Conservation (phyloP, 768 basidiomycete species). For the Boletellus sp. region DNA sequence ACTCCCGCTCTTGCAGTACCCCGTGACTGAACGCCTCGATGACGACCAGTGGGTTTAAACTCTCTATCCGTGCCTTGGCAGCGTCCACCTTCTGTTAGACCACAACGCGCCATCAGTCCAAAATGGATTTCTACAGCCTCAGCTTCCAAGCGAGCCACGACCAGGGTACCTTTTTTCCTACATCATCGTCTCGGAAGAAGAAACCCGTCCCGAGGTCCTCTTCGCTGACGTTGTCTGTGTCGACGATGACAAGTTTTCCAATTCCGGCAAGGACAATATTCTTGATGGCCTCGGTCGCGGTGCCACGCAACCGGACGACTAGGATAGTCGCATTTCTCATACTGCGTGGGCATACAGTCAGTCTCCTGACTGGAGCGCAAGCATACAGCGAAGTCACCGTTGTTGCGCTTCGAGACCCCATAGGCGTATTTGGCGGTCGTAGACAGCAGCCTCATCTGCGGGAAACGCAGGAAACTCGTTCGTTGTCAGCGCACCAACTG, state of each 20-base stretch:
- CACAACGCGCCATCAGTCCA: slow-evolving; percentile 23
- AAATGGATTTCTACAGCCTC: slow-evolving; percentile 40
- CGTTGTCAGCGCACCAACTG: background rate
- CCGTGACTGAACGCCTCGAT: slow-evolving; percentile 63
- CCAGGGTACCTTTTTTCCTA: slow-evolving; percentile 73
- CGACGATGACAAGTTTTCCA: slow-evolving; percentile 82
- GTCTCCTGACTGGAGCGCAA: background rate
- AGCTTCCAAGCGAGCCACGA: background rate
- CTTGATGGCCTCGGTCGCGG: slow-evolving; percentile 93
- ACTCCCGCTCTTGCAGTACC: slow-evolving; percentile 45
- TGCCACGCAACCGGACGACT: slow-evolving; percentile 71
- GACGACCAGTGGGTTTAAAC: slow-evolving; percentile 87
- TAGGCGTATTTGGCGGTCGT: slow-evolving; percentile 94
- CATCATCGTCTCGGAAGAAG: slow-evolving; percentile 90
- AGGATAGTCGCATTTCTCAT: slow-evolving; percentile 94
- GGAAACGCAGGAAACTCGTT: background rate
- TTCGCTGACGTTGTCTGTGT: slow-evolving; percentile 67
- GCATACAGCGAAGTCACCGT: slow-evolving; percentile 46
- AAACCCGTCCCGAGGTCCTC: slow-evolving; percentile 92
- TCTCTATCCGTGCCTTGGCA: slow-evolving; percentile 80
- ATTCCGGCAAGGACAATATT: slow-evolving; percentile 97
- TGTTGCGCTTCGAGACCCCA: slow-evolving; percentile 99
- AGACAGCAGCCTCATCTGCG: slow-evolving; percentile 72
- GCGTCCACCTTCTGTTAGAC: slow-evolving; percentile 72
- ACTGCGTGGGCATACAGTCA: slow-evolving; percentile 38